Evolutionary conservation across 192 early-diverging fungal species (phyloP).

Genomic region (Backusella sp.): DNA sequence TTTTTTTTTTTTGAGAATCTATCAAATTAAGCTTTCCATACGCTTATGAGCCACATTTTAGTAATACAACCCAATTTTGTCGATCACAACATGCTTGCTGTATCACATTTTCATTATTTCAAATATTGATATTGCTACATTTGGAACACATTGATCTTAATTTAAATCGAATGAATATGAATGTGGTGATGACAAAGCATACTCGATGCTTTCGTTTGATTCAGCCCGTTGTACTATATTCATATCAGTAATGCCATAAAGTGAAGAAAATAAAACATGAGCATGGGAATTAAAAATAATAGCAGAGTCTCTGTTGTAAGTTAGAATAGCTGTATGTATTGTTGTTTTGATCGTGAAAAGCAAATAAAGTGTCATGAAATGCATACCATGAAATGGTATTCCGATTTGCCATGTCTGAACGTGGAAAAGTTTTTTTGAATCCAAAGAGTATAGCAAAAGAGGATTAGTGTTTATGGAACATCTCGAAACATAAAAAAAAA

Average conservation of each 20-base stretch:
- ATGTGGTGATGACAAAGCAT: neutral
- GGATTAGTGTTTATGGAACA: neutral
- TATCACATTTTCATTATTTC: neutral
- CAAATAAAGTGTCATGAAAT: neutral
- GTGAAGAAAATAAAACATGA: neutral
- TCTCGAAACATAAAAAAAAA: neutral
- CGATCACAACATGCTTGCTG: neutral
- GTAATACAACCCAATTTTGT: neutral
- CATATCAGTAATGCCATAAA: neutral
- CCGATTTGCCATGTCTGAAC: neutral
- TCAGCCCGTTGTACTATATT: neutral
- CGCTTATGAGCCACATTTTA: neutral
- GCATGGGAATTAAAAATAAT: no score
- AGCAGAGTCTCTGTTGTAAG: neutral
- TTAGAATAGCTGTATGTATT: neutral
- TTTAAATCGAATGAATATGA: neutral
- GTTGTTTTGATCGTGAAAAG: neutral
- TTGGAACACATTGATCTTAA: neutral
- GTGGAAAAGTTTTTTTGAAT: no score
- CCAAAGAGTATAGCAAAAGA: no score
- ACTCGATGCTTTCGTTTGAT: neutral
- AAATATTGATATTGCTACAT: neutral
- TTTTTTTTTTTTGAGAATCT: neutral
- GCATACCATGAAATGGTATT: neutral
- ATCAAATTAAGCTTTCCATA: neutral